Base-by-base conservation (phyloP, 352 stramenopile species). In the Blastocystis sp. region DNA sequence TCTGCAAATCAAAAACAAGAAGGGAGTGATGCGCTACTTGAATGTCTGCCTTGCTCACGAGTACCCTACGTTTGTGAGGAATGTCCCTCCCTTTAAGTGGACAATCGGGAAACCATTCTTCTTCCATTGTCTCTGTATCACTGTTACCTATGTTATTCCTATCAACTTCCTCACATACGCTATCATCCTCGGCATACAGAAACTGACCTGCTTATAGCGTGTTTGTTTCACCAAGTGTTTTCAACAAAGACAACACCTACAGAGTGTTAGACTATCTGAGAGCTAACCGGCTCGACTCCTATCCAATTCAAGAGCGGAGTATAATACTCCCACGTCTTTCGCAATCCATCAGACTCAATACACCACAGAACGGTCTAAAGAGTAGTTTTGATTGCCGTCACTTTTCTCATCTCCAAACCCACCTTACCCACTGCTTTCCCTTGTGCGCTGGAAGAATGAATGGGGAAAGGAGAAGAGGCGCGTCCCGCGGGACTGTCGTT, bases 41-140 rank as follows among this genome's bases (percentile, higher is more conserved):
- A 78, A 88, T 19, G 48, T 88, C 5, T 88, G 78, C 56, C 43
- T 88, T 28, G 14, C 78, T 56, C 45, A 65, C 5, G 64, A 76
- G 28, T 78, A 53, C 65, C 56, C 62, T 28, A 56, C 62, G 23
- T 88, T 76, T 38, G n/a, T 88, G 10, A 70, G 38, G 21, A 71
- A 71, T 19, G 78, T 88, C 48, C 66, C 62, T 62, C 78, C 78
- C 61, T 88, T 77, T 28, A 88, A 88, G 66, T 88, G 60, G 56
- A 48, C 78, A 5, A 69, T 84, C 48, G 60, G 60, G 10, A 84
- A 84, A 48, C 52, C 52, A 38, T 84, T 84, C 43, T 40, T 67
- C 40, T 53, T 69, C 28, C 60, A 84, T 56, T 61, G 56, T 10
- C 21, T 66, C 11, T 53, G 38, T 41, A 28, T 84, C n/a, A 70